Base-by-base conservation (phyloP, 768 basidiomycete species). In the Lactifluus volemus region DNA sequence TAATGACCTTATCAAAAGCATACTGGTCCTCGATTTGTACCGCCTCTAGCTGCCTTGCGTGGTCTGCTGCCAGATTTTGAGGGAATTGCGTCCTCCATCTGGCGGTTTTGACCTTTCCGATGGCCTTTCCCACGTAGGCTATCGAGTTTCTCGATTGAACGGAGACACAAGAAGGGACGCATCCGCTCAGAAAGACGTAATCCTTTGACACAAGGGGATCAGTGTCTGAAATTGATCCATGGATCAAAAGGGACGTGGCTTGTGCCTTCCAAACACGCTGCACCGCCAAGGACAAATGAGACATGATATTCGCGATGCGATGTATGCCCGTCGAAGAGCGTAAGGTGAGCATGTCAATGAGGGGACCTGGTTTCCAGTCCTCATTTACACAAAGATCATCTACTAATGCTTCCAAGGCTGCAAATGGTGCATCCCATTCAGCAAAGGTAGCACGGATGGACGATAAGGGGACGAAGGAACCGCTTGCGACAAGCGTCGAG, bases 361-460 rank as follows among this genome's bases (percentile, higher is more conserved):
- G 75, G 2, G 82, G 82, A 1, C 93, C 92, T 4, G 92, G 85
- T 55, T 78, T 78, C 85, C 86, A 88, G 15, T 71, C 65, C 21
- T 78, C 70, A 61, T 80, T 72, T 2, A 78, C 71, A 64, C 85
- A 78, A 44, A 94, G 73, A 45, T 83, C 79, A 10, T 84, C 78
- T 58, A 91, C 75, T 49, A 95, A 73, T 8, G 80, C 75, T 51
- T 80, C 77, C 32, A 97, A 78, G 5, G 88, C 82, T 39, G 84
- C 83, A 51, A 97, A 76, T 14, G 92, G 92, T 8, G 89, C 86
- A 66, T 92, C 89, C 94, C 94, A 97, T 71, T 83, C 83, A 7
- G 89, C 81, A 71, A 96, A 94, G 17, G 81, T 83, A 11, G 94
- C 89, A 55, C 88, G 83, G 61, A 97, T 74, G 6, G 86, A 85